phyloP scores from a whole-genome alignment of 768 basidiomycete species.

The Trametes sanguinea region DNA sequence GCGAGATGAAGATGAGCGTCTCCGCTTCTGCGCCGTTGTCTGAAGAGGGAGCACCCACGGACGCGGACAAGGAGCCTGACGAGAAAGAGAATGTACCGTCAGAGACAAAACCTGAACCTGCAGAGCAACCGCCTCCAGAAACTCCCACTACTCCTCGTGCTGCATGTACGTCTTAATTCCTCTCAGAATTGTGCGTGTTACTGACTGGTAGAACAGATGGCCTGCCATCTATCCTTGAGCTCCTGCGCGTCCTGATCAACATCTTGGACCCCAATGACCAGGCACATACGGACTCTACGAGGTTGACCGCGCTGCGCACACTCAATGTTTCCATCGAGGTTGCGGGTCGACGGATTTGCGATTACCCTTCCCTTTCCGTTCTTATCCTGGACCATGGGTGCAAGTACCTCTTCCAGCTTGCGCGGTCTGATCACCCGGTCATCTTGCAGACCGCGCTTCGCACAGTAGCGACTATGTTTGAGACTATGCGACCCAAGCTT shows the following conservation, averaged over 20 bases:
- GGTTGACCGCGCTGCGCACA: slow-evolving; percentile 83
- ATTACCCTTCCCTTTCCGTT: slow-evolving; percentile 74
- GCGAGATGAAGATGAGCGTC: slow-evolving; percentile 65
- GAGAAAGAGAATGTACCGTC: background rate
- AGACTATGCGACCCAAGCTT: slow-evolving; percentile 80
- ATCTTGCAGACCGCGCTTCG: slow-evolving; percentile 83
- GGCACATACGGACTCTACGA: slow-evolving; percentile 94
- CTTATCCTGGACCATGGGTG: slow-evolving; percentile 89
- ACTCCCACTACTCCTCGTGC: slow-evolving; percentile 26
- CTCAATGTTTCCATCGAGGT: slow-evolving; percentile 88
- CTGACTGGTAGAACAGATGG: slow-evolving; percentile 56
- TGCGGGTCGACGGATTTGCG: slow-evolving; percentile 71
- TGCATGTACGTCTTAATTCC: background rate
- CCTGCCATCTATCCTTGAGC: slow-evolving; percentile 88
- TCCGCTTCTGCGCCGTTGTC: slow-evolving; percentile 30
- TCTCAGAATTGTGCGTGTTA: background rate
- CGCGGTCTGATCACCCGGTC: slow-evolving; percentile 81
- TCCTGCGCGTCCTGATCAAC: slow-evolving; percentile 91
- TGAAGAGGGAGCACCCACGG: background rate
- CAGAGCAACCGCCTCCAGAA: slow-evolving; percentile 7
- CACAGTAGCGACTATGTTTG: slow-evolving; percentile 84
- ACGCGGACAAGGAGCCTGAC: background rate
- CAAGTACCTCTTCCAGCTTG: slow-evolving; percentile 96
- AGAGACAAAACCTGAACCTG: background rate
- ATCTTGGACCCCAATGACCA: slow-evolving; percentile 94